A percentile compares a stretch with the other conserved stretches of the same genome.
Conservation (phyloP, 192 early-diverging fungal genomes). For the Phlyctochytrium arcticum region DNA sequence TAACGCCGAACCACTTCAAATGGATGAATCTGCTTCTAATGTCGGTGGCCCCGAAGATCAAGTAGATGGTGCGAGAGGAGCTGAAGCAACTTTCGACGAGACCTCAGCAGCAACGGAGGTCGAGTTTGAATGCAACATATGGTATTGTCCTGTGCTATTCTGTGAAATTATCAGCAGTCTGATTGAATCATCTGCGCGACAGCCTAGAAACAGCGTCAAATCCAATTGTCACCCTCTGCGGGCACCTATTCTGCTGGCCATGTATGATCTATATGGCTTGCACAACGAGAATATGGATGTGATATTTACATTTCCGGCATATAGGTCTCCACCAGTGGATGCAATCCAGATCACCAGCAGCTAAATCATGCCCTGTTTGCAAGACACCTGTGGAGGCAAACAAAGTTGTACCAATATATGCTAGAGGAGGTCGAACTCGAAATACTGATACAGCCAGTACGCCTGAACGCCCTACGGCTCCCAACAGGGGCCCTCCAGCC, state of each 20-base stretch:
- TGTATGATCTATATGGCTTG: conserved; percentile 12
- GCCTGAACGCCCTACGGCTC: conserved; percentile 35
- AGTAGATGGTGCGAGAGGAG: too few species aligned
- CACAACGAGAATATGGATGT: not conserved
- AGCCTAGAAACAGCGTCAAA: conserved; percentile 45
- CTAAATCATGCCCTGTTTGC: conserved; percentile 46
- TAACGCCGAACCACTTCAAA: too few species aligned
- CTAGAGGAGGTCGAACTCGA: conserved; percentile 23
- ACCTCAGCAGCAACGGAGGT: too few species aligned
- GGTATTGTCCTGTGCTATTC: conserved; percentile 5
- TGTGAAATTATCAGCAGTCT: not conserved
- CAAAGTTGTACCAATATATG: conserved; percentile 43
- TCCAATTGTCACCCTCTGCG: conserved; percentile 46
- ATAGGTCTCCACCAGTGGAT: conserved; percentile 28
- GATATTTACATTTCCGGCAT: not conserved
- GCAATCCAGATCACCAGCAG: conserved; percentile 1
- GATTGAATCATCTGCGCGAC: not conserved
- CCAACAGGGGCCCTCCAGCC: conserved; percentile 52
- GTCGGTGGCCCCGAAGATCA: too few species aligned
- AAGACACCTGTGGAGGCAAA: conserved; percentile 39
- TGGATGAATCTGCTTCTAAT: too few species aligned
- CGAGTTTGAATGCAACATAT: conserved; percentile 38
- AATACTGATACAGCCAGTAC: conserved; percentile 31
- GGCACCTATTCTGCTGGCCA: conserved; percentile 49
- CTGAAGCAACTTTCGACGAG: too few species aligned